phyloP scores from a whole-genome alignment of 2,329 filamentous ascomycete genomes.

The Ceratocystis diversiconidia region DNA sequence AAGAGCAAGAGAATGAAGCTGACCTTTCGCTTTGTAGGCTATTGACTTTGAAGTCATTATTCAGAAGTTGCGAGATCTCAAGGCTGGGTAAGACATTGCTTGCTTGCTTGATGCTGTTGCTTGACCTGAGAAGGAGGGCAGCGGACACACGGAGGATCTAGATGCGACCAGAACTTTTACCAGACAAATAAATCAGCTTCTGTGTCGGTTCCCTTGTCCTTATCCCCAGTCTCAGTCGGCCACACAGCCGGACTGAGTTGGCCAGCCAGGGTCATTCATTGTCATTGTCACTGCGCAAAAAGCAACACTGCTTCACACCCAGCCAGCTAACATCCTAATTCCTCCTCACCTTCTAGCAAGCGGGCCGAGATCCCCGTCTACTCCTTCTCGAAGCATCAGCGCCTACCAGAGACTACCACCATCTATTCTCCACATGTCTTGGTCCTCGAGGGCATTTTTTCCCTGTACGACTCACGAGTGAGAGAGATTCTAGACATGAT shows the following conservation, averaged over 20 bases:
- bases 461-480: conserved; percentile 75
- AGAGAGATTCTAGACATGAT: conserved; percentile 82
- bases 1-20: neutral
- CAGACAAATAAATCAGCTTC: too few relatives aligned
- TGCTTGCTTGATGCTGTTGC: too few relatives aligned
- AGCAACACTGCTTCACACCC: neutral
- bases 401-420: conserved; percentile 62
- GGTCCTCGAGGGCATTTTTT: conserved; percentile 91
- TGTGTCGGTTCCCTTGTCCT: too few relatives aligned
- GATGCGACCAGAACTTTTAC: too few relatives aligned
- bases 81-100: conserved; percentile 56
- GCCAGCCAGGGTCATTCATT: too few relatives aligned
- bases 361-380: conserved; percentile 87
- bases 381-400: conserved; percentile 83
- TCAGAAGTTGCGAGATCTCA: conserved; percentile 65
- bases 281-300: too few relatives aligned
- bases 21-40: conserved; percentile 33
- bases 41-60: conserved; percentile 89
- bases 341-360: conserved; percentile 38
- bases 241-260: too few relatives aligned
- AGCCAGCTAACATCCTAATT: neutral
- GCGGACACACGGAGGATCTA: too few relatives aligned
- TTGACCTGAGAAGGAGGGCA: too few relatives aligned
- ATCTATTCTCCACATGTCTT: conserved; percentile 95
- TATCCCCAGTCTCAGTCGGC: too few relatives aligned